Percentiles rank a stretch among this genome's conserved stretches.
phyloP scores from a whole-genome alignment of 73 alveolate genomes.

The Halteria grandinella region DNA sequence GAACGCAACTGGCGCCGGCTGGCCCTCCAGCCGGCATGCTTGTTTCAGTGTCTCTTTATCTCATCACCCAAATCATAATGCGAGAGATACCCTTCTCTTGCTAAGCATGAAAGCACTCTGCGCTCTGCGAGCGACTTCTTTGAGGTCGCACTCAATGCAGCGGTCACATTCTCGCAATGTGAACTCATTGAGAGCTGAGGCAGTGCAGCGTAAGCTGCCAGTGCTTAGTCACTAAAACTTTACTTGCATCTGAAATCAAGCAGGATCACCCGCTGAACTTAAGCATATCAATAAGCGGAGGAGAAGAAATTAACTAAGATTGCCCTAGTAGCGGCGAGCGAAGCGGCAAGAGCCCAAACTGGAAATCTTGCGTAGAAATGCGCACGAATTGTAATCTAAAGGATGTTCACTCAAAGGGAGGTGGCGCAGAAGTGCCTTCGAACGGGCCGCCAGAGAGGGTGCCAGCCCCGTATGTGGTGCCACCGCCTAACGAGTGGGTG shows the following conservation, averaged over 20 bases:
- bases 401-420: conserved; percentile 79
- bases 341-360: conserved; percentile 95
- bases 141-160: conserved; percentile 84
- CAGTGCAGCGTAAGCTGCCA: conserved; percentile 61
- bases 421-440: conserved; percentile 84
- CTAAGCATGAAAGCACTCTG: conserved; percentile 57
- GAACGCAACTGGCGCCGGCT: too few relatives aligned
- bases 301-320: conserved; percentile 93
- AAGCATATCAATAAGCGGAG: conserved; percentile 98
- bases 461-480: conserved; percentile 93
- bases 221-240: conserved; percentile 74
- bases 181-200: conserved; percentile 67
- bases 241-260: conserved; percentile 88
- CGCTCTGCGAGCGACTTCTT: conserved; percentile 79
- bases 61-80: conserved; percentile 72
- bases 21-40: conserved; percentile 81
- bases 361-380: conserved; percentile 76
- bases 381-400: conserved; percentile 84
- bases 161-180: conserved; percentile 78
- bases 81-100: conserved; percentile 64
- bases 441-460: conserved; percentile 93
- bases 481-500: conserved; percentile 69
- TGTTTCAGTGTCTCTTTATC: conserved; percentile 87
- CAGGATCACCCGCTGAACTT: conserved; percentile 97
- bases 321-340: conserved; percentile 98